These are phyloP conservation scores for Mucor lusitanicus DNA, from an alignment of 371 early-diverging fungal genomes.

Conservation along the genomic window DNA sequence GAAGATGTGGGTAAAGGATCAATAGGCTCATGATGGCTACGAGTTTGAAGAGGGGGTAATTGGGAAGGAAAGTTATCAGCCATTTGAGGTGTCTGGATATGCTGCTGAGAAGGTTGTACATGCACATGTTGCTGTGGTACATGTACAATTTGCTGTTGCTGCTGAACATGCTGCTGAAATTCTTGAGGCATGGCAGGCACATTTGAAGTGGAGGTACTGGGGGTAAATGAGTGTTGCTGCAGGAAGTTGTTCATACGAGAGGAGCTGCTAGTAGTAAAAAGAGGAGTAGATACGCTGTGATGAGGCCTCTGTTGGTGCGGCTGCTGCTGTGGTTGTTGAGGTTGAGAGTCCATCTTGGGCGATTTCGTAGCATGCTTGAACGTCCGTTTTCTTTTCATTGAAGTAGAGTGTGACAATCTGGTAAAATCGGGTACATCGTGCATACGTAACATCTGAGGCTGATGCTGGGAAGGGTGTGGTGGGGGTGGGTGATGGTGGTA, in stretches of 20 bases:
- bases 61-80: conserved; percentile 25
- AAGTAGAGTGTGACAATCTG: conserved; percentile 20
- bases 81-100: conserved; percentile 2
- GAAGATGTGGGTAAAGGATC: background rate
- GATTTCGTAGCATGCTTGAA: background rate
- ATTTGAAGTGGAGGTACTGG: background rate
- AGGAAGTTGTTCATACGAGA: background rate
- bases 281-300: conserved; percentile 28
- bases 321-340: background rate
- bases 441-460: conserved; percentile 6
- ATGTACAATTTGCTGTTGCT: background rate
- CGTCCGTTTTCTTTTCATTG: conserved; percentile 27
- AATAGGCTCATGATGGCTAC: background rate
- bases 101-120: conserved; percentile 1
- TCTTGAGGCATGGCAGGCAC: background rate
- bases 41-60: conserved; percentile 25
- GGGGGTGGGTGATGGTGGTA: background rate
- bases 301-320: conserved; percentile 8
- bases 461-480: background rate
- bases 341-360: conserved; percentile 1
- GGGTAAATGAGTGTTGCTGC: background rate
- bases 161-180: conserved; percentile 4
- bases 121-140: background rate
- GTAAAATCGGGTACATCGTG: conserved; percentile 24
- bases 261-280: conserved; percentile 15